Evolutionary conservation across 2,329 filamentous ascomycete species (phyloP), one percentile per base, ranked within the genome.

Genomic region (Zasmidium cellare): DNA sequence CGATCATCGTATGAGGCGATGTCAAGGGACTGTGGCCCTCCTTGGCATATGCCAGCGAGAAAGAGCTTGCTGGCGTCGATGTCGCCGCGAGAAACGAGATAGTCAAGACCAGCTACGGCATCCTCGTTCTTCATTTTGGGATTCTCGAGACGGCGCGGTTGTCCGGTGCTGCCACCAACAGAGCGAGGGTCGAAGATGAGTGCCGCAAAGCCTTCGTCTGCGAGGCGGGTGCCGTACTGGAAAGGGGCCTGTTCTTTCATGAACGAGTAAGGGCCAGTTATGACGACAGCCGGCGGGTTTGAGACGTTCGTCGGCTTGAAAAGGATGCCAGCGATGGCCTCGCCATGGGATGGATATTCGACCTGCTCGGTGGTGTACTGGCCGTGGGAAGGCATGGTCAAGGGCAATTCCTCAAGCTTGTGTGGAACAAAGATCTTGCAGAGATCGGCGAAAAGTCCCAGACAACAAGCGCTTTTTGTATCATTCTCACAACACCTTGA

Each of bases 51-150:
- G 9, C 53, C 53, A 20, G 22, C 53, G 22, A 56, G 54, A 22
- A 56, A 56, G 3, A 56, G 54, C 16, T 28, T 25, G 16, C 3
- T 12, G 2, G 54, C 22, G 23, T 56, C 31, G 25, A 56, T 22
- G 22, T 51, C 54, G 20, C 47, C 31, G 14, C 54, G 31, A 24
- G 46, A 44, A 9, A 31, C 11, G 23, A 56, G 54, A 24, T 51
- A 56, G 47, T 56, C 54, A 18, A 56, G 46, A 9, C 54, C 54
- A 19, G 54, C 54, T 3, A 41, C 23, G 12, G 38, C 38, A 31
- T 56, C 54, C 23, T 56, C 54, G 19, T 56, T 51, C 46, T 56
- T 56, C 54, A 56, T 56, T 25, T 56, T 56, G 28, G 54, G 54
- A 23, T 51, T 56, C 31, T 56, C 54, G 5, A 56, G 35, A 20